Conservation (phyloP, 1,284 basidiomycete genomes). For the Taiwanofungus camphoratus region DNA sequence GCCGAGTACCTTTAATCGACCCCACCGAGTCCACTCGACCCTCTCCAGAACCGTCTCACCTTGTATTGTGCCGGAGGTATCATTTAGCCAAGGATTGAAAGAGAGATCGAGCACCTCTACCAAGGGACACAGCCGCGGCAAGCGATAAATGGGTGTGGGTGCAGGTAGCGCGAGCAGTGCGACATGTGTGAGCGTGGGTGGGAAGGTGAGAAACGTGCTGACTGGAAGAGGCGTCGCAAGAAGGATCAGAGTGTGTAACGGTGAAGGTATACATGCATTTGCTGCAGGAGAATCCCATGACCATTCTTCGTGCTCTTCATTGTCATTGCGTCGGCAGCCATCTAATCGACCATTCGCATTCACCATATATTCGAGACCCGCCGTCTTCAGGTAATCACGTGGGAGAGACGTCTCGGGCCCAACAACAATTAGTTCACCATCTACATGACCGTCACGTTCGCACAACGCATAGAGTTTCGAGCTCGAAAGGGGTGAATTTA, state of each 20-base stretch:
- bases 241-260: conserved; percentile 28
- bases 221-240: conserved; percentile 30
- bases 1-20: conserved; percentile 44
- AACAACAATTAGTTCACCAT: conserved; percentile 57
- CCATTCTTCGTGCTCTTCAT: conserved; percentile 8
- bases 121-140: conserved; percentile 56
- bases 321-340: conserved; percentile 1
- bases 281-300: conserved; percentile 22
- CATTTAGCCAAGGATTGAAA: conserved; percentile 54
- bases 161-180: conserved; percentile 44
- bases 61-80: conserved; percentile 22
- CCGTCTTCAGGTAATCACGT: conserved; percentile 38
- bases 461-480: conserved; percentile 44
- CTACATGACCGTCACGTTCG: conserved; percentile 42
- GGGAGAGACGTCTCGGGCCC: conserved; percentile 44
- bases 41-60: conserved; percentile 38
- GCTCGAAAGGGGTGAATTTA: conserved; percentile 47
- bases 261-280: conserved; percentile 12
- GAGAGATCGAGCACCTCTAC: conserved; percentile 62
- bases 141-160: conserved; percentile 43
- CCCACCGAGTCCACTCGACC: conserved; percentile 52
- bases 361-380: conserved; percentile 22
- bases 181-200: conserved; percentile 52
- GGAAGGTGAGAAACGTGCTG: conserved; percentile 40
- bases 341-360: not conserved